Conservation (phyloP, 331 rosid genomes). For the Telfairia occidentalis region DNA sequence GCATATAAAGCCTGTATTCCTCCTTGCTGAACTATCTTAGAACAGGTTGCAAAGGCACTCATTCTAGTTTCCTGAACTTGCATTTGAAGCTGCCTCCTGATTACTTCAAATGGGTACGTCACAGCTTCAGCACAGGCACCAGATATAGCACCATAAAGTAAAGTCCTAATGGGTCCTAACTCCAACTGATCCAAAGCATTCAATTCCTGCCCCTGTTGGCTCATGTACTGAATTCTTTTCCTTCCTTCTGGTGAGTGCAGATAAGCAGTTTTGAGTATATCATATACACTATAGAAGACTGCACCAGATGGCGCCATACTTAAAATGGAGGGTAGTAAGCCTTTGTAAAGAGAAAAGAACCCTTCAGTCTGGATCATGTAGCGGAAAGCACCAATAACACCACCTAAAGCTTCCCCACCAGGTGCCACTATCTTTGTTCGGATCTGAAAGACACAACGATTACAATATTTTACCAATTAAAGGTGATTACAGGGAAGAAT, state of each 20-base stretch:
- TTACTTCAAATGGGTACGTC: slow-evolving; percentile 90
- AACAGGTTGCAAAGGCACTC: slow-evolving; percentile 69
- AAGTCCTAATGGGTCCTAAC: slow-evolving; percentile 76
- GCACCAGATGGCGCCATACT: slow-evolving; percentile 99
- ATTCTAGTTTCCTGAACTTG: slow-evolving; percentile 67
- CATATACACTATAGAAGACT: slow-evolving; percentile 88
- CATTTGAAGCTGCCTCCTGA: slow-evolving; percentile 82
- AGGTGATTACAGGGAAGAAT: neutral
- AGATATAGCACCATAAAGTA: slow-evolving; percentile 77
- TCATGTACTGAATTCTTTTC: slow-evolving; percentile 61
- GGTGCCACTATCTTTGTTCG: slow-evolving; percentile 91
- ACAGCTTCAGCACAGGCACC: slow-evolving; percentile 98
- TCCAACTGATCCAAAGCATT: slow-evolving; percentile 86
- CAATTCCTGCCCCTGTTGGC: slow-evolving; percentile 45
- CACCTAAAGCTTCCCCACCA: slow-evolving; percentile 93
- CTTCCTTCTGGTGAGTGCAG: slow-evolving; percentile 84
- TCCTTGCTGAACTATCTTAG: slow-evolving; percentile 69
- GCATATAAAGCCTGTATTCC: slow-evolving; percentile 84
- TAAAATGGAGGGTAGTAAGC: slow-evolving; percentile 74
- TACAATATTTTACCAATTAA: slow-evolving; percentile 5
- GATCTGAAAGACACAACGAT: slow-evolving; percentile 38
- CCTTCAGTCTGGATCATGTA: slow-evolving; percentile 89
- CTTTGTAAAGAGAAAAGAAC: slow-evolving; percentile 88
- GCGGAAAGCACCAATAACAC: slow-evolving; percentile 73
- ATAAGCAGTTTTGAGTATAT: slow-evolving; percentile 70